Evolutionary conservation across 257 asterid genomes (phyloP).

Genomic region (Solanum sejunctum): DNA sequence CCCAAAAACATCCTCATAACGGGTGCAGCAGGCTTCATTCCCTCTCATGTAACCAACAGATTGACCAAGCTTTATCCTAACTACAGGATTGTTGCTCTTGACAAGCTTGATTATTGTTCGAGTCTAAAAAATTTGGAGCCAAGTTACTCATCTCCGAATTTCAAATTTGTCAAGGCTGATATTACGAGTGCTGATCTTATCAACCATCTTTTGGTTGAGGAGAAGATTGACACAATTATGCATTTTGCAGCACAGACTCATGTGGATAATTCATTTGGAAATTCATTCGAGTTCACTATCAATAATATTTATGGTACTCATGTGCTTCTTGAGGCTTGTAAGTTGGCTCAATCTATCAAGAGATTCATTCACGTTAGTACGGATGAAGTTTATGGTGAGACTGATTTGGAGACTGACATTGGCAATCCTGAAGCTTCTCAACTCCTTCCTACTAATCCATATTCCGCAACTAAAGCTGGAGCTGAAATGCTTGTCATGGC

Average conservation of each 20-base stretch:
- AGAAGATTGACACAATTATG: slow-evolving; percentile 4
- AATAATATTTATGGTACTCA: slow-evolving; percentile 7
- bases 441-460: slow-evolving; percentile 6
- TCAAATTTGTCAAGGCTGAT: neutral
- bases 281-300: neutral
- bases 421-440: slow-evolving; percentile 9
- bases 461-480: neutral
- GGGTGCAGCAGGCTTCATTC: neutral
- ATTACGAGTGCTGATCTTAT: slow-evolving; percentile 2
- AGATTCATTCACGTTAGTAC: slow-evolving; percentile 8
- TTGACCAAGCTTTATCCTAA: neutral
- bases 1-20: neutral
- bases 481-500: slow-evolving; percentile 11
- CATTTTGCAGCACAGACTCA: slow-evolving; percentile 10
- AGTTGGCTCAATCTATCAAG: neutral
- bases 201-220: slow-evolving; percentile 2
- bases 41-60: neutral
- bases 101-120: slow-evolving; percentile 7
- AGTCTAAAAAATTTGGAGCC: neutral
- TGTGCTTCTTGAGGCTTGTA: slow-evolving; percentile 9
- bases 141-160: neutral
- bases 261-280: slow-evolving; percentile 8
- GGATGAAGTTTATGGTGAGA: neutral
- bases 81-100: neutral
- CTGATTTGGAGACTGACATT: neutral